These are phyloP conservation scores for Pichia kudriavzevii DNA, from an alignment of 1,139 yeast species.

Conservation along the genomic window DNA sequence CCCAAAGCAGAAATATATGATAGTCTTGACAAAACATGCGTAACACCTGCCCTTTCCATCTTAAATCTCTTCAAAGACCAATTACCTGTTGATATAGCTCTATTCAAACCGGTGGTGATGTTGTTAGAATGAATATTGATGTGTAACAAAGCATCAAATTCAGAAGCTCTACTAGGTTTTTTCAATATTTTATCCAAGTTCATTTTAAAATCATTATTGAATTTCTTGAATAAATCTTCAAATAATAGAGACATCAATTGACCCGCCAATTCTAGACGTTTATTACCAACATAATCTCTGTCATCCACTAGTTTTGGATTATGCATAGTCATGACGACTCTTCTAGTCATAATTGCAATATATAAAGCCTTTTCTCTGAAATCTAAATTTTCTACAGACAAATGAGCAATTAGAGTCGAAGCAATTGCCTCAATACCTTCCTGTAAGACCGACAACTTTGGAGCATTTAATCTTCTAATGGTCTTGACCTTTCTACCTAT, in stretches of 20 bases:
- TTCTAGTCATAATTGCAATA: slow-evolving; percentile 92
- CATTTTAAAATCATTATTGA: slow-evolving; percentile 88
- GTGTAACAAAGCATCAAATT: slow-evolving; percentile 85
- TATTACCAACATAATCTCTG: slow-evolving; percentile 97
- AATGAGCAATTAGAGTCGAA: slow-evolving; percentile 91
- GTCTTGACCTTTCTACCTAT: slow-evolving; percentile 90
- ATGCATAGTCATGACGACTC: slow-evolving; percentile 92
- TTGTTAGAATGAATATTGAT: slow-evolving; percentile 87
- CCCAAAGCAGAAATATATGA: slow-evolving; percentile 94
- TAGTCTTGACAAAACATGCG: slow-evolving; percentile 86
- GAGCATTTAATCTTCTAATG: slow-evolving; percentile 76
- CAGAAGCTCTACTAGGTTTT: slow-evolving; percentile 91
- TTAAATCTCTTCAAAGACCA: slow-evolving; percentile 98
- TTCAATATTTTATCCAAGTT: slow-evolving; percentile 89
- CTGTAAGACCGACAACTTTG: slow-evolving; percentile 71
- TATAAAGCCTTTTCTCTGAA: slow-evolving; percentile 92
- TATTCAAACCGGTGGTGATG: slow-evolving; percentile 87
- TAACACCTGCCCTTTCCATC: slow-evolving; percentile 99
- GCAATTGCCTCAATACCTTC: slow-evolving; percentile 98
- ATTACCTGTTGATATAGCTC: slow-evolving; percentile 97
- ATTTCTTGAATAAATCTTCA: slow-evolving; percentile 94
- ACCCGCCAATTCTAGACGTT: slow-evolving; percentile 94
- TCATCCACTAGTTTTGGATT: slow-evolving; percentile 95
- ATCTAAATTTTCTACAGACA: slow-evolving; percentile 74
- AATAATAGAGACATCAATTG: slow-evolving; percentile 90